Evolutionary conservation across 352 stramenopile genomes (phyloP).

Genomic region (Aphanomyces euteiches): DNA sequence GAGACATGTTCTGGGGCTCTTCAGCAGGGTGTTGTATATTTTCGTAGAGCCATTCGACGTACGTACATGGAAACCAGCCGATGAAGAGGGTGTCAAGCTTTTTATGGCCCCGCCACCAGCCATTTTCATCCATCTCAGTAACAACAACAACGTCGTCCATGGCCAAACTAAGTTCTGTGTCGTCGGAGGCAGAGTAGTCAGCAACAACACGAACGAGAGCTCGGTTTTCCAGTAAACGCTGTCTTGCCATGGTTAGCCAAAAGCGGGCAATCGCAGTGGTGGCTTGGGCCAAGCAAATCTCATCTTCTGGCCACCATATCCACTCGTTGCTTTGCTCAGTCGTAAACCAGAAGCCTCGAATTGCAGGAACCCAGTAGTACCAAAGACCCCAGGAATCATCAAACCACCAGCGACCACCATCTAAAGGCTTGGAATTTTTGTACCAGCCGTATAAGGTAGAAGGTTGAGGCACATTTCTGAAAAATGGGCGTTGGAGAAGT

Average conservation of each 20-base stretch:
- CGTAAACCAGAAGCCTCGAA: slow-evolving; percentile 18
- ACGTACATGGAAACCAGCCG: slow-evolving; percentile 55
- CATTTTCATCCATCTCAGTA: slow-evolving; percentile 40
- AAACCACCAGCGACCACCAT: slow-evolving; percentile 11
- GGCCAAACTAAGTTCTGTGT: slow-evolving; percentile 36
- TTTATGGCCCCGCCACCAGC: slow-evolving; percentile 42
- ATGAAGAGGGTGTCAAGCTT: not conserved
- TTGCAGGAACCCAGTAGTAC: slow-evolving; percentile 7
- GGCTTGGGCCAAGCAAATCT: not conserved
- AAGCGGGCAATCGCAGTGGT: slow-evolving; percentile 11
- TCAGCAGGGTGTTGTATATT: not conserved
- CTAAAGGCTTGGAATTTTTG: slow-evolving; percentile 18
- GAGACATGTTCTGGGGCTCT: not conserved
- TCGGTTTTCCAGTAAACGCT: not conserved
- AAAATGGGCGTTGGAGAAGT: slow-evolving; percentile 84
- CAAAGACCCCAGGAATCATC: slow-evolving; percentile 2
- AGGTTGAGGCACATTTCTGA: slow-evolving; percentile 33
- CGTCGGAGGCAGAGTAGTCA: slow-evolving; percentile 36
- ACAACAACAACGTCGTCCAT: slow-evolving; percentile 39
- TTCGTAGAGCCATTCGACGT: slow-evolving; percentile 40
- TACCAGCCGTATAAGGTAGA: slow-evolving; percentile 14
- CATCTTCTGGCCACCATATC: too few relatives aligned
- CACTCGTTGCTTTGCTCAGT: not conserved
- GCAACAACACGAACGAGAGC: slow-evolving; percentile 38
- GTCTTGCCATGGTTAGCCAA: not conserved